Conservation (phyloP, 257 asterid genomes). For the Solanum piurae region DNA sequence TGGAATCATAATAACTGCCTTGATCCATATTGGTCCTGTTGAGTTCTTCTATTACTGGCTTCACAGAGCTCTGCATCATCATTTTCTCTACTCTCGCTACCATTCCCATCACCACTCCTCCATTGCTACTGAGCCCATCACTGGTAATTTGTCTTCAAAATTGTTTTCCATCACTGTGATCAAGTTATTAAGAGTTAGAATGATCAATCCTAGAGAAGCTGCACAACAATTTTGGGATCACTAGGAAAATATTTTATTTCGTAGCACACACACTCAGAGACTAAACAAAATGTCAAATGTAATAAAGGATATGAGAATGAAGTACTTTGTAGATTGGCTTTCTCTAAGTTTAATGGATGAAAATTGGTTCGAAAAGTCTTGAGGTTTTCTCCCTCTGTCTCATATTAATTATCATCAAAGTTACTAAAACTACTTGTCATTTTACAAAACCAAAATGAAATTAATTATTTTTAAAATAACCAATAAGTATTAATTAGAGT, state of each 20-base stretch:
- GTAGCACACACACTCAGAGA: neutral
- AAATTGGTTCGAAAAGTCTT: no score
- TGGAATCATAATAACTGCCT: slow-evolving; percentile 29
- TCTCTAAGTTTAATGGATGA: no score
- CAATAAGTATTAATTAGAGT: no score
- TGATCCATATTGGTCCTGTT: slow-evolving; percentile 59
- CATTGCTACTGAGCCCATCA: slow-evolving; percentile 63
- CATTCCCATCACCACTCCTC: slow-evolving; percentile 90
- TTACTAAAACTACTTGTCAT: no score
- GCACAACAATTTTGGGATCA: neutral
- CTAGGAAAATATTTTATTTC: neutral
- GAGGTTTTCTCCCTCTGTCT: no score
- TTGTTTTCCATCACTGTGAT: neutral
- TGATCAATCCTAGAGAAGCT: neutral
- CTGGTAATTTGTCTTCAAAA: slow-evolving; percentile 24
- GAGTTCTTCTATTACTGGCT: slow-evolving; percentile 76
- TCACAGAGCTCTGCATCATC: slow-evolving; percentile 69
- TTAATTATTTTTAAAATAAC: no score
- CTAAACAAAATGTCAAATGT: no score
- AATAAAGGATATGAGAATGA: neutral
- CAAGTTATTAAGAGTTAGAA: neutral
- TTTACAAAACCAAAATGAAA: no score
- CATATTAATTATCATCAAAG: no score
- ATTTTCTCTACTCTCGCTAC: slow-evolving; percentile 60
- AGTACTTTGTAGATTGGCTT: neutral